Percentiles rank a stretch among this genome's conserved stretches.
These are phyloP conservation scores for Metschnikowia hibisci DNA, from an alignment of 805 yeast species.

Conservation along the genomic window DNA sequence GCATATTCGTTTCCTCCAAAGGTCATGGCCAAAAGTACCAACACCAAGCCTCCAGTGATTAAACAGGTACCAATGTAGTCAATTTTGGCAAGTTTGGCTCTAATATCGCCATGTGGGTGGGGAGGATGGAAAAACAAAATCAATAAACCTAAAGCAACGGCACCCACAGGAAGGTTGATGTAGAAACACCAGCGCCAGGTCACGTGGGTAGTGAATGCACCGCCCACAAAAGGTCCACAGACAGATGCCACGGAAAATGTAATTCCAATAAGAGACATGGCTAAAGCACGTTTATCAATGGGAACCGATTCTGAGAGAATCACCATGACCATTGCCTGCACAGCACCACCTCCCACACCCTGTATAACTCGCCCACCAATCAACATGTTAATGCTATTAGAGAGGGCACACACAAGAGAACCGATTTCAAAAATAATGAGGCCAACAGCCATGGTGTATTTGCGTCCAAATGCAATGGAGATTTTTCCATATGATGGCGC, in stretches of 20 bases:
- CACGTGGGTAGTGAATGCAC: constrained; percentile 54
- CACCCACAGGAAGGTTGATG: constrained; percentile 66
- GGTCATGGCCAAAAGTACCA: constrained; percentile 47
- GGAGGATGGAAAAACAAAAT: constrained; percentile 46
- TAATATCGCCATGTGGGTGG: constrained; percentile 35
- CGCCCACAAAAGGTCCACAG: constrained; percentile 64
- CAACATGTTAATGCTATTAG: constrained; percentile 53
- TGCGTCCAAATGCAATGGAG: constrained; percentile 56
- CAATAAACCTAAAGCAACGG: constrained; percentile 39
- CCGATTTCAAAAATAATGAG: constrained; percentile 58
- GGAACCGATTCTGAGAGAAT: constrained; percentile 57
- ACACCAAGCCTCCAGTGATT: constrained; percentile 40
- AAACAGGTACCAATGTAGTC: constrained; percentile 50
- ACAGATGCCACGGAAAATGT: constrained; percentile 50
- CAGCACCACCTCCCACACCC: constrained; percentile 71
- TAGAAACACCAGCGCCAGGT: constrained; percentile 81
- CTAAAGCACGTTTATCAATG: constrained; percentile 33
- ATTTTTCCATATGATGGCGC: constrained; percentile 57
- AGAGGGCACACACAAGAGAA: constrained; percentile 53
- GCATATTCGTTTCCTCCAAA: constrained; percentile 51
- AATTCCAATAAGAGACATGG: constrained; percentile 37
- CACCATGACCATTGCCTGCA: constrained; percentile 53
- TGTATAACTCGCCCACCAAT: constrained; percentile 69
- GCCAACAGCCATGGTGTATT: constrained; percentile 44
- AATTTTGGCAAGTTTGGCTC: constrained; percentile 36